A percentile compares a stretch with the other conserved stretches of the same genome.
phyloP scores from a whole-genome alignment of 805 yeast species.

The Scheffersomyces coipomensis region DNA sequence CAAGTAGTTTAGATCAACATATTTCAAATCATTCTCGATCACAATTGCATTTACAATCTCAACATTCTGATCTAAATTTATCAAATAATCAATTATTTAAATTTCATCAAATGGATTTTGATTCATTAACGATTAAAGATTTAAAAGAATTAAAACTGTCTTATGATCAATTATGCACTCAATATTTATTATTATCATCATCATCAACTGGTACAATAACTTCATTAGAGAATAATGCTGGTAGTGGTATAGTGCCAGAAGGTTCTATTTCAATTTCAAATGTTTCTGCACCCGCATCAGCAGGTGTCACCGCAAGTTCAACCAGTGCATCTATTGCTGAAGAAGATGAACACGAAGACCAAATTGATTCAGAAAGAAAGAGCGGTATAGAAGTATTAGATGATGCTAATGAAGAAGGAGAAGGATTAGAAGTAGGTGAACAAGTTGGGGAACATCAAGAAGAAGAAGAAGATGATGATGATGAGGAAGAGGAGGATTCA shows the following conservation, averaged over 20 bases:
- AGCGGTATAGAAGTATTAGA: too few relatives aligned
- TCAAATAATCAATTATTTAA: conserved; percentile 12
- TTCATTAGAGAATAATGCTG: too few relatives aligned
- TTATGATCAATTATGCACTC: conserved; percentile 36
- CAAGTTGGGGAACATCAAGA: background rate
- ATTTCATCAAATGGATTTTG: conserved; percentile 34
- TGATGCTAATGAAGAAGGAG: background rate
- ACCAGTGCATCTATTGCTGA: background rate
- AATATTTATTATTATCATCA: background rate
- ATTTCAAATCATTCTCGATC: conserved; percentile 5
- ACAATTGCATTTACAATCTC: conserved; percentile 4
- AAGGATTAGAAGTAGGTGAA: background rate
- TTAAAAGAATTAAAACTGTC: conserved; percentile 28
- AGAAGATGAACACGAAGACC: background rate
- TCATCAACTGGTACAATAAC: too few relatives aligned
- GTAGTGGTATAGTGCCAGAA: background rate
- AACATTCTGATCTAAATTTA: background rate
- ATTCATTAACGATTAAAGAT: conserved; percentile 32
- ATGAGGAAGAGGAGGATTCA: too few relatives aligned
- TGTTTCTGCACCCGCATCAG: background rate
- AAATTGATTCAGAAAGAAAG: background rate
- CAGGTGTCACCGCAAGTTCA: background rate
- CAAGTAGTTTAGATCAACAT: background rate
- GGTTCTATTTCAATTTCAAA: background rate
- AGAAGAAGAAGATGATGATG: too few relatives aligned